Evolutionary conservation across 2,329 filamentous ascomycete species (phyloP).

Genomic region (Monosporascus ibericus): DNA sequence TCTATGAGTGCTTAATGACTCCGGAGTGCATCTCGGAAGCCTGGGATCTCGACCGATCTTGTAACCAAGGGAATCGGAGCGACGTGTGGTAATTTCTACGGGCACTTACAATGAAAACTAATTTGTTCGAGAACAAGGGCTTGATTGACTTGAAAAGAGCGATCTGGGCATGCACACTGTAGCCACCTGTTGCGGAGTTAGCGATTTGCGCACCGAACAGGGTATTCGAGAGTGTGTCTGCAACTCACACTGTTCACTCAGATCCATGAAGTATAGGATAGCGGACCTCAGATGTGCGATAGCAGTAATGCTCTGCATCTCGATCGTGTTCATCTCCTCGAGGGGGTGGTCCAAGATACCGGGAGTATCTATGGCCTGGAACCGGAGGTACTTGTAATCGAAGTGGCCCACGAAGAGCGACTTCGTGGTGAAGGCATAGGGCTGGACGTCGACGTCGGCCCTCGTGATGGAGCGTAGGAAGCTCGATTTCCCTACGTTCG

Average conservation of each 20-base stretch:
- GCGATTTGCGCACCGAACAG: not conserved
- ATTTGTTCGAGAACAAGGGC: conserved; percentile 93
- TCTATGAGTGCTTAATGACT: no score
- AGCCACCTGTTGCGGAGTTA: conserved; percentile 44
- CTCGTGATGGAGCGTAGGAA: conserved; percentile 89
- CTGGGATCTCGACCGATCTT: no score
- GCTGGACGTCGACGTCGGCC: conserved; percentile 94
- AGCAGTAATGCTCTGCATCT: conserved; percentile 97
- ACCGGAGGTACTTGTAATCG: conserved; percentile 85
- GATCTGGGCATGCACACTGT: conserved; percentile 87
- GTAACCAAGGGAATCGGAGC: no score
- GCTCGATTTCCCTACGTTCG: conserved; percentile 95
- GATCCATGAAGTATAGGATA: conserved; percentile 96
- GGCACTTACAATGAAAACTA: conserved; percentile 68
- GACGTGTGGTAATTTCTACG: not conserved
- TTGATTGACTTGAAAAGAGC: conserved; percentile 95
- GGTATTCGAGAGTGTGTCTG: no score
- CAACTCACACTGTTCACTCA: conserved; percentile 29
- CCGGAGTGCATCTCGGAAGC: no score
- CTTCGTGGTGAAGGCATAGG: conserved; percentile 98
- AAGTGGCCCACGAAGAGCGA: conserved; percentile 96
- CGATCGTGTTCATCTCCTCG: conserved; percentile 99
- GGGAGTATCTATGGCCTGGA: conserved; percentile 89
- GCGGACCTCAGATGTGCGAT: conserved; percentile 94
- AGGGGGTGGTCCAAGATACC: conserved; percentile 96